Evolutionary conservation across 495 filamentous ascomycete species (phyloP), one percentile per base, ranked within the genome.

Genomic region (Thozetella sp.): DNA sequence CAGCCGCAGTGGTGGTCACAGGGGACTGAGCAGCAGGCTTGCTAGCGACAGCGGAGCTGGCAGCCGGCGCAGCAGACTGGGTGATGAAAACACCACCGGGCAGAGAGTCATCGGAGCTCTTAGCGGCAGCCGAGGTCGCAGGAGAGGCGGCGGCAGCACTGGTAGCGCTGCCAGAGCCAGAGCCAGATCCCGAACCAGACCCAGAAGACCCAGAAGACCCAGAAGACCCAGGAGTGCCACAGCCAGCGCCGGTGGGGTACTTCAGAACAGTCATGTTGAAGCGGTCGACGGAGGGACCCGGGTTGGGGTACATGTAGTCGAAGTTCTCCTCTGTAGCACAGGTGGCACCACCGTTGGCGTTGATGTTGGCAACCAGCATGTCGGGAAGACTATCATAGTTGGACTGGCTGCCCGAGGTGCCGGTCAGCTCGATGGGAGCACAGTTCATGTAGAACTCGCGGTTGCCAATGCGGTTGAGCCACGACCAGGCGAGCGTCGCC

Each of bases 371-470:
- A 19, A 88, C 82, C 51, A 96, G 86, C 90, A 97, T 91, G 56
- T 88, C 77, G 1, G 93, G 93, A 22, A 93, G 88, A 25, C 71
- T 75, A 61, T 83, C 76, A 62, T 81, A 83, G 59, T 80, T 78
- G 25, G 75, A 27, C 59, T 78, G 57, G 17, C 75, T 61, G 53
- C 83, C 85, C 3, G 80, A 80, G 0, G 76, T 72, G 34, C 82
- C 82, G 1, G 74, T 76, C 62, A 97, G 83, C 3, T 80, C 85
- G 51, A 94, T 81, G 20, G 90, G 84, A 2, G 88, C 90, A 61
- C 93, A 97, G 82, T 93, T 93, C 93, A 96, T 96, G 80, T 97
- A 97, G 85, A 96, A 92, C 72, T 97, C 93, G 22, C 92, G 85
- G 76, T 93, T 92, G 52, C 92, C 92, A 55, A 93, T 69, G 62